phyloP scores from a whole-genome alignment of 106 monocot species.

The Alisma plantagoaquatica region DNA sequence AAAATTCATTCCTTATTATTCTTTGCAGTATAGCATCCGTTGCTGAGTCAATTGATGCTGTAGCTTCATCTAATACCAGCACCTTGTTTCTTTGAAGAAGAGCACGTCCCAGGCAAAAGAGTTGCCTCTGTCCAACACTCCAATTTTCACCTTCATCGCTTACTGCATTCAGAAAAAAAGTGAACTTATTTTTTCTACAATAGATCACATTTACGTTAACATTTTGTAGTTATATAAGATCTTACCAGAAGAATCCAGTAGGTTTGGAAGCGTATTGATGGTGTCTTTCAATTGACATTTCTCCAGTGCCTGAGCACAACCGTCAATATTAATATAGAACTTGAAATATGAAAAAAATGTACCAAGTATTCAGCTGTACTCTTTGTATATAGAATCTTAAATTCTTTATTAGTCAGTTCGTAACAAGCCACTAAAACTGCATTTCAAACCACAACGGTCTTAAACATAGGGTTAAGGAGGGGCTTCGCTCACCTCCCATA shows the following conservation, averaged over 20 bases:
- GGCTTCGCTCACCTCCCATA: constrained; percentile 18
- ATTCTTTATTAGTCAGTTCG: too few relatives aligned
- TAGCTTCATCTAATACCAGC: constrained; percentile 75
- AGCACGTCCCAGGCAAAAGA: constrained; percentile 67
- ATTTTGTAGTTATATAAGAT: neutral
- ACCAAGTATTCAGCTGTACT: too few relatives aligned
- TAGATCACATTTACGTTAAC: too few relatives aligned
- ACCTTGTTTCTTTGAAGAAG: constrained; percentile 56
- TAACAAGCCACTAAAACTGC: too few relatives aligned
- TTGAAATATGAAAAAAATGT: too few relatives aligned
- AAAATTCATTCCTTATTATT: constrained; percentile 54
- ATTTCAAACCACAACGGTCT: too few relatives aligned
- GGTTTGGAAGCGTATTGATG: constrained; percentile 44
- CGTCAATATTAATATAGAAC: too few relatives aligned
- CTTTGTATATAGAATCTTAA: too few relatives aligned
- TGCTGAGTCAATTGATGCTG: constrained; percentile 74
- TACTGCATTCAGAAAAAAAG: constrained; percentile 34
- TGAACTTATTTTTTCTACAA: too few relatives aligned
- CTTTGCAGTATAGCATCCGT: constrained; percentile 59
- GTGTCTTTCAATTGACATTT: constrained; percentile 67
- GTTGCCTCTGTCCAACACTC: constrained; percentile 70
- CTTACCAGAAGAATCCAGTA: constrained; percentile 66
- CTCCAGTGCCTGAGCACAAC: constrained; percentile 72
- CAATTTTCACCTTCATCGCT: constrained; percentile 80
- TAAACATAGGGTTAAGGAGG: too few relatives aligned